Conservation (phyloP, 768 basidiomycete genomes). For the Epithele typhae region DNA sequence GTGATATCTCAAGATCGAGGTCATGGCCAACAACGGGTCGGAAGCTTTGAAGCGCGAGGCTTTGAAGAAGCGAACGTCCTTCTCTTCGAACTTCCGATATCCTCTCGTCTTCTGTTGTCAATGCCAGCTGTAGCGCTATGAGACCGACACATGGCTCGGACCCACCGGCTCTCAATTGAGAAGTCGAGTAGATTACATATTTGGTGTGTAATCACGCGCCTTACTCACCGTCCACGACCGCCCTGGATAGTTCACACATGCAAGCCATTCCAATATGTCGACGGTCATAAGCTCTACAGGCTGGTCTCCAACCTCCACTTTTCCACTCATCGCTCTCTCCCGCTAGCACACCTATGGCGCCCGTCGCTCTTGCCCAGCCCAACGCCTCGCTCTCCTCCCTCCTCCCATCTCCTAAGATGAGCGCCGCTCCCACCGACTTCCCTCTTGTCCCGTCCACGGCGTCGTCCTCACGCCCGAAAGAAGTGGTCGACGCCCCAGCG, state of each 20-base stretch:
- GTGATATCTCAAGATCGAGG: no score
- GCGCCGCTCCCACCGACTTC: conserved; percentile 8
- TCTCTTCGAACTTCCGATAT: no score
- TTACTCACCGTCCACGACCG: conserved; percentile 5
- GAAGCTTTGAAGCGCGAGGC: no score
- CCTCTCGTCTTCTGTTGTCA: no score
- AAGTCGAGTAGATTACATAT: no score
- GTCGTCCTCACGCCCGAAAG: conserved; percentile 18
- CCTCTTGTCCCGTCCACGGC: conserved; percentile 11
- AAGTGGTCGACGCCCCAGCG: conserved; percentile 13
- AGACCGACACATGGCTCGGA: no score
- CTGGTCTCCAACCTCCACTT: neutral
- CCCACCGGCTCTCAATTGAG: no score
- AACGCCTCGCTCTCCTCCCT: conserved; percentile 5
- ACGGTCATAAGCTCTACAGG: no score
- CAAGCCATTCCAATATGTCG: no score
- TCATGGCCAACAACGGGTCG: no score
- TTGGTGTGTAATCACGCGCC: conserved; percentile 9
- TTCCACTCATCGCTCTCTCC: neutral
- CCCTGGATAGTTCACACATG: neutral
- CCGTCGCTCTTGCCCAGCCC: conserved; percentile 1
- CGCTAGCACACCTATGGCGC: conserved; percentile 6
- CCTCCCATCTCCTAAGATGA: conserved; percentile 6
- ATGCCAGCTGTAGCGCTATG: no score
- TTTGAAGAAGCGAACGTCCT: no score